Evolutionary conservation across 345 rosid species (phyloP), one percentile per base, ranked within the genome.

Genomic region (Leavenworthia alabamica): DNA sequence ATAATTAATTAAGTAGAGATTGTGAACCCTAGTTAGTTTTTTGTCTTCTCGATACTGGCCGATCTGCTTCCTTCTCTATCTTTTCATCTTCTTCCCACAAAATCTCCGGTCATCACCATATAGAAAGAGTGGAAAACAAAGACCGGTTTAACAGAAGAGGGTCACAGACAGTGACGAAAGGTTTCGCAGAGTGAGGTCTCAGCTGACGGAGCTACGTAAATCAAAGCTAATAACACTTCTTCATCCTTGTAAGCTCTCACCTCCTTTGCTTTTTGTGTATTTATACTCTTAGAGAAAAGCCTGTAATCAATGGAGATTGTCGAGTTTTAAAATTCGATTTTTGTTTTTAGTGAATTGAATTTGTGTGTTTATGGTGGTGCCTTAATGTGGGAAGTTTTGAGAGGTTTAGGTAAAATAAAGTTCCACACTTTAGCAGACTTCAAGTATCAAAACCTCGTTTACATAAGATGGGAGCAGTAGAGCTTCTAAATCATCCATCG

Each of bases 401-500:
- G 33, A 60, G 43, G 32, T 41, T 64, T 31, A 36, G n/a, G n/a
- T n/a, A n/a, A 1, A n/a, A n/a, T 7, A 46, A 62, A 62, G 45
- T 2, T 47, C 5, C 6, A 5, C 12, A 22, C 70, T 64, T 41
- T 66, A 41, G 23, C 8, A 8, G 19, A 27, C 6, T 47, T 67
- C 27, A 67, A 57, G 58, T 10, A 57, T 17, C 43, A 67, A 58
- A 29, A 37, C 5, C 7, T 6, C 10, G 1, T 44, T 2, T 27
- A 37, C 36, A 17, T 19, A 12, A 13, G 53, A 67, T 67, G 66
- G 72, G 66, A 31, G 72, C 66, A 20, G 52, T 26, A 2, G 72
- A 67, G 72, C 14, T 41, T 58, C 5, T 49, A 15, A 50, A 27
- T 23, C 37, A 67, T 11, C 51, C 66, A 0, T 67, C 60, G 1